phyloP scores from a whole-genome alignment of 2,329 filamentous ascomycete genomes.

The Tolypocladium nubicola region DNA sequence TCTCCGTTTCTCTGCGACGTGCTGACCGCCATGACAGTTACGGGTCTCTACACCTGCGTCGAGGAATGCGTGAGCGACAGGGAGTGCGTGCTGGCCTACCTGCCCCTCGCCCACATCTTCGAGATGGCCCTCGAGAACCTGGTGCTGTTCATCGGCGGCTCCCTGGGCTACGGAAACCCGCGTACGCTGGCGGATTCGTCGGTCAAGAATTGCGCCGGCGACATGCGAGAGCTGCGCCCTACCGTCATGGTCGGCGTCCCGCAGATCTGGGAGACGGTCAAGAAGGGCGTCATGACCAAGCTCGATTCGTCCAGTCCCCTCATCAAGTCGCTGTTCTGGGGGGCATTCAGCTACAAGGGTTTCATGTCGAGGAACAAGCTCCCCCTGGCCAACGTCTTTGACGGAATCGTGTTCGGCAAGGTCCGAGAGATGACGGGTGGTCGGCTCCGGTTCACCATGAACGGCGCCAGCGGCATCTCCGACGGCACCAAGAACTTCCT shows the following conservation, averaged over 20 bases:
- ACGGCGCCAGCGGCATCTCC: constrained; percentile 84
- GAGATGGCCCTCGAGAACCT: constrained; percentile 95
- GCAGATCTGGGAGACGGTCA: constrained; percentile 93
- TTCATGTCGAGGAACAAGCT: constrained; percentile 48
- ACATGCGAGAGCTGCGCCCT: constrained; percentile 85
- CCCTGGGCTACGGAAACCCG: constrained; percentile 86
- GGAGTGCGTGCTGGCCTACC: constrained; percentile 78
- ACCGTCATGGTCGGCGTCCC: constrained; percentile 91
- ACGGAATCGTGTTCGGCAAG: constrained; percentile 82
- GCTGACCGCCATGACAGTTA: constrained; percentile 33
- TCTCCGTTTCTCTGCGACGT: neutral
- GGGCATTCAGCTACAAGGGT: constrained; percentile 47
- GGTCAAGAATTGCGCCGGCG: constrained; percentile 81
- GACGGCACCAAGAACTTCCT: constrained; percentile 84
- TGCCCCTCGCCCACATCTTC: constrained; percentile 90
- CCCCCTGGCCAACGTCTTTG: constrained; percentile 60
- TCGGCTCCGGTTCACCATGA: constrained; percentile 79
- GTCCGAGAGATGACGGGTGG: constrained; percentile 86
- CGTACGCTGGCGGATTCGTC: constrained; percentile 79
- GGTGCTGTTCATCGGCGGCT: constrained; percentile 79
- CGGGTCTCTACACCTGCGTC: constrained; percentile 70
- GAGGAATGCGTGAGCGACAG: constrained; percentile 66
- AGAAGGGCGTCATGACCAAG: constrained; percentile 81
- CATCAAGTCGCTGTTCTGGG: constrained; percentile 68
- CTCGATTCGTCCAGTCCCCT: constrained; percentile 63